These are phyloP conservation scores for Coniochaeta prunicola DNA, from an alignment of 2,329 filamentous ascomycete species.

Conservation along the genomic window DNA sequence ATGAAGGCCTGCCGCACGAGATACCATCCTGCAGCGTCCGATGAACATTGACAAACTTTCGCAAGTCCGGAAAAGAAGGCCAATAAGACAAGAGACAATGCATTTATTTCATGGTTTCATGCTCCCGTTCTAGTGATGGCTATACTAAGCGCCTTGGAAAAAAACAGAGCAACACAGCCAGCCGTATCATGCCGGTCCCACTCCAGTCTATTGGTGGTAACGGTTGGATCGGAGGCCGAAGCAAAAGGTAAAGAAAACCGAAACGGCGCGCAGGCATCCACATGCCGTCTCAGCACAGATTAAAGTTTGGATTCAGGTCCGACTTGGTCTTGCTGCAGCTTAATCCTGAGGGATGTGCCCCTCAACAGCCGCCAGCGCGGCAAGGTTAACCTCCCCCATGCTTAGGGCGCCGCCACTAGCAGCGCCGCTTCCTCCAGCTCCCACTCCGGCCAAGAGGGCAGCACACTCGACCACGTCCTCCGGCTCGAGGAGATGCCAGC, in stretches of 20 bases:
- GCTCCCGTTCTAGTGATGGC: not conserved
- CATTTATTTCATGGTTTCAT: not conserved
- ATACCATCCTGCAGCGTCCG: not conserved
- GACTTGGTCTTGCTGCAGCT: no score
- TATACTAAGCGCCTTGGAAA: not conserved
- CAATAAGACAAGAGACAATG: not conserved
- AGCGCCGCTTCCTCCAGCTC: slow-evolving; percentile 18
- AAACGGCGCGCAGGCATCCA: not conserved
- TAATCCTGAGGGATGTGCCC: not conserved
- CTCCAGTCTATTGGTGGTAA: not conserved
- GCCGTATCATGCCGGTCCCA: not conserved
- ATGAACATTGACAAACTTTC: not conserved
- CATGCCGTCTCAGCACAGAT: not conserved
- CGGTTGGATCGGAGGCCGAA: not conserved
- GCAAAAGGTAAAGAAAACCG: not conserved
- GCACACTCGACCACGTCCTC: slow-evolving; percentile 73
- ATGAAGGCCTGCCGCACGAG: no score
- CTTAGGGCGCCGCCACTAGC: slow-evolving; percentile 24
- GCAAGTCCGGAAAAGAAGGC: not conserved
- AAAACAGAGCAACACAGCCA: not conserved
- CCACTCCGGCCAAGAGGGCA: slow-evolving; percentile 45
- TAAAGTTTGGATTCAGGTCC: no score
- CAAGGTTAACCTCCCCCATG: slow-evolving; percentile 48
- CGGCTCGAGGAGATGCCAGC: slow-evolving; percentile 85
- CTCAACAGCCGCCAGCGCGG: slow-evolving; percentile 35